Evolutionary conservation across 2,329 filamentous ascomycete species (phyloP).

Genomic region (Sporothrix sp.): DNA sequence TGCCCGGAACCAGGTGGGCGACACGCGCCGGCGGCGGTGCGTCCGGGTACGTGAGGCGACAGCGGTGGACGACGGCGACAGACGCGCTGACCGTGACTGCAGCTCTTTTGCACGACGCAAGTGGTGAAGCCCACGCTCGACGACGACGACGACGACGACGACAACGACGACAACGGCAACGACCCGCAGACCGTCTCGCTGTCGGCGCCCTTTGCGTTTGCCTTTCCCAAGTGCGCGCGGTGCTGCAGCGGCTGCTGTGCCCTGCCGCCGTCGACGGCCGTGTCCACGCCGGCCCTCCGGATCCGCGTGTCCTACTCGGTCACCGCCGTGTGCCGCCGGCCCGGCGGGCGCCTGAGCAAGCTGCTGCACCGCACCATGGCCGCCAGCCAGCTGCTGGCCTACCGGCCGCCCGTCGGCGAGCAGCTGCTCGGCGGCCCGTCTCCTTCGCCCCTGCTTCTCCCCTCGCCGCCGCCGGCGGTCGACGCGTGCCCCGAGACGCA

Average conservation of each 20-base stretch:
- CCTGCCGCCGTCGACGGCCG: conserved; percentile 8
- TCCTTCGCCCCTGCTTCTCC: background rate
- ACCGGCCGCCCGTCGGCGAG: background rate
- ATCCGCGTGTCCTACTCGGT: conserved; percentile 7
- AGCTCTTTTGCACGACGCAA: too few relatives aligned
- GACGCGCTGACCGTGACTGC: too few relatives aligned
- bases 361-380: background rate
- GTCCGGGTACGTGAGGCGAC: background rate
- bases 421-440: conserved; percentile 1
- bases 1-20: conserved; percentile 1
- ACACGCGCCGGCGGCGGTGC: background rate
- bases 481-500: background rate
- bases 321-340: conserved; percentile 1
- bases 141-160: background rate
- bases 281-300: background rate
- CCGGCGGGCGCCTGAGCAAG: background rate
- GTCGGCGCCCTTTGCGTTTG: conserved; percentile 3
- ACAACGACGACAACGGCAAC: background rate
- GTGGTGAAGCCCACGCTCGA: too few relatives aligned
- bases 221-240: background rate
- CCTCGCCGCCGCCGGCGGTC: too few relatives aligned
- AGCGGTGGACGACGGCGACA: background rate
- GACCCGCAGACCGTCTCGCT: too few relatives aligned
- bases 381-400: background rate
- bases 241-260: background rate